phyloP scores from a whole-genome alignment of 2,329 filamentous ascomycete species.

The Zasmidium citrigriseum region DNA sequence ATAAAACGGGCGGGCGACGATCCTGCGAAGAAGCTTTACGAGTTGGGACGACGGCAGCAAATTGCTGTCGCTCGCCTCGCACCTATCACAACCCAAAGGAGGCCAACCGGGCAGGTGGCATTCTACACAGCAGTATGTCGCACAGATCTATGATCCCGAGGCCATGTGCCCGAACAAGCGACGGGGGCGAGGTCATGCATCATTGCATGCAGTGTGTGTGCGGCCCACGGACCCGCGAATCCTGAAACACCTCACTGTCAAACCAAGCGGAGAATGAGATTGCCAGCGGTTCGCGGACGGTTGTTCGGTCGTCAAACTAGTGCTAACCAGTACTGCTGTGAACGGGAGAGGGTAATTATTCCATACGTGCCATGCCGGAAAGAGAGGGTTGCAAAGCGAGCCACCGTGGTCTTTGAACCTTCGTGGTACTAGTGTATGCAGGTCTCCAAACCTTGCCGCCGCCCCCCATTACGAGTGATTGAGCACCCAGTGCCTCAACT shows the following conservation, averaged over 20 bases:
- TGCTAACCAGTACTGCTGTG: neutral
- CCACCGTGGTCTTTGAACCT: neutral
- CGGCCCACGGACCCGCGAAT: neutral
- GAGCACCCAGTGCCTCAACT: neutral
- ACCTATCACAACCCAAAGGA: neutral
- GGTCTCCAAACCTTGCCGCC: neutral
- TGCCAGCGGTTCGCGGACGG: neutral
- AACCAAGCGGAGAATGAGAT: neutral
- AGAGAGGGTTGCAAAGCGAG: neutral
- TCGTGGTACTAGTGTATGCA: neutral
- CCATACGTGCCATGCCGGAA: neutral
- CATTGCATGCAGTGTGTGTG: neutral
- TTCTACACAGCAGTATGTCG: neutral
- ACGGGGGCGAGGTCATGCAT: neutral
- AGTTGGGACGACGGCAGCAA: neutral
- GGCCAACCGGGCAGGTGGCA: neutral
- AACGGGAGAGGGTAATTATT: neutral
- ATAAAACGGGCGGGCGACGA: neutral
- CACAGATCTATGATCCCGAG: neutral
- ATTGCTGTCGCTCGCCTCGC: neutral
- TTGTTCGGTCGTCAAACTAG: neutral
- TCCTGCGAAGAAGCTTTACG: neutral
- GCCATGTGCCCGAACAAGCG: neutral
- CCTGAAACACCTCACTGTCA: neutral
- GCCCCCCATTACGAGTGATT: neutral